These are phyloP conservation scores for Phytophthora nicotianae DNA, from an alignment of 352 stramenopile genomes.

Conservation along the genomic window DNA sequence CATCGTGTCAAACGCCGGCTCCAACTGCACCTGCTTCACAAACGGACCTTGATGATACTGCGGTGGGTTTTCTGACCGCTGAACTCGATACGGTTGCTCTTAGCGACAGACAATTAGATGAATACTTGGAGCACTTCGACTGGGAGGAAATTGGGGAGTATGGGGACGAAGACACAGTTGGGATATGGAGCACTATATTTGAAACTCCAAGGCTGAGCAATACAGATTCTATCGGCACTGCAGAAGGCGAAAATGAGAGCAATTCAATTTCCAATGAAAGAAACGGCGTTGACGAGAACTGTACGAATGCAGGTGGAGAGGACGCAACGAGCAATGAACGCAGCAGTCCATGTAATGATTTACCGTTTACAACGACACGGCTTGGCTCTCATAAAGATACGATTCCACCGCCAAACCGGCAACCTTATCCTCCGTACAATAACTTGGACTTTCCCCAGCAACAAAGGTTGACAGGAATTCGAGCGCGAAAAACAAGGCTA, in stretches of 20 bases:
- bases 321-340: not conserved
- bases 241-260: not conserved
- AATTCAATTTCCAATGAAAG: not conserved
- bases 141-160: constrained; percentile 8
- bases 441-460: not conserved
- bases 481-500: not conserved
- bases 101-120: constrained; percentile 1
- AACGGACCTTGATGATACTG: not conserved
- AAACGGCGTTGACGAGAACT: not conserved
- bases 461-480: not conserved
- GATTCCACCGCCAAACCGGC: not conserved
- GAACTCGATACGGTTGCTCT: not conserved
- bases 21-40: not conserved
- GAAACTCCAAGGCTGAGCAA: not conserved
- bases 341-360: not conserved
- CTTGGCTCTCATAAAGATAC: not conserved
- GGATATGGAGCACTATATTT: not conserved
- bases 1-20: not conserved
- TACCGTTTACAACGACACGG: not conserved
- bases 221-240: not conserved
- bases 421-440: not conserved
- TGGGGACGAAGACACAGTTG: constrained; percentile 3
- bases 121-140: constrained; percentile 2
- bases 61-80: not conserved
- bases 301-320: not conserved